phyloP scores from a whole-genome alignment of 305 asterid genomes.

The Fraxinus latifolia region DNA sequence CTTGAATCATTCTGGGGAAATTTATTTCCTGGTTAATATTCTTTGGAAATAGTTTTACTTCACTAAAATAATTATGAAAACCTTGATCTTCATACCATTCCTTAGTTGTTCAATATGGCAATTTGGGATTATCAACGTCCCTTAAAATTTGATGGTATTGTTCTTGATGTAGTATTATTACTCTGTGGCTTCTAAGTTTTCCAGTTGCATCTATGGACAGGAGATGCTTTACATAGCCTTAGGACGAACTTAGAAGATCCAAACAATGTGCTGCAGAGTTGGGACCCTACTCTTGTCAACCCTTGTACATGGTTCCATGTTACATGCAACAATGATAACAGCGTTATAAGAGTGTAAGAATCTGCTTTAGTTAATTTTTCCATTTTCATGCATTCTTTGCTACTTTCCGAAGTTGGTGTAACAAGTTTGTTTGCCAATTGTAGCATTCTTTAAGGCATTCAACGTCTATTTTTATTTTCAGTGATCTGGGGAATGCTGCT shows the following conservation, averaged over 20 bases:
- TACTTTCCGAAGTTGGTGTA: slow-evolving; percentile 2
- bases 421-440: slow-evolving; percentile 5
- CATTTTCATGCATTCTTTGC: slow-evolving; percentile 1
- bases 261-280: slow-evolving; percentile 89
- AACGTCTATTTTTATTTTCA: slow-evolving; percentile 29
- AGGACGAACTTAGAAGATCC: slow-evolving; percentile 81
- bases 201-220: slow-evolving; percentile 34
- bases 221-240: slow-evolving; percentile 88
- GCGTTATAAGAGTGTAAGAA: slow-evolving; percentile 93
- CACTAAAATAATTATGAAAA: neutral
- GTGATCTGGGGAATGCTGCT: slow-evolving; percentile 98
- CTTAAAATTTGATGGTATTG: neutral
- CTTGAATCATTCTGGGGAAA: neutral
- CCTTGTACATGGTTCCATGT: slow-evolving; percentile 99
- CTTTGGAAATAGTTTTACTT: neutral
- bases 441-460: slow-evolving; percentile 11
- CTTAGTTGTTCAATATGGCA: neutral
- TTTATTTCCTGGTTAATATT: neutral
- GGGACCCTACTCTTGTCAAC: slow-evolving; percentile 99
- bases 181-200: slow-evolving; percentile 17
- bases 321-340: slow-evolving; percentile 95
- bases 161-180: neutral
- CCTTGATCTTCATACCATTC: neutral
- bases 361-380: slow-evolving; percentile 6
- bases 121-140: neutral